phyloP scores from a whole-genome alignment of 805 yeast genomes.

The Kluyveromyces starmeri region DNA sequence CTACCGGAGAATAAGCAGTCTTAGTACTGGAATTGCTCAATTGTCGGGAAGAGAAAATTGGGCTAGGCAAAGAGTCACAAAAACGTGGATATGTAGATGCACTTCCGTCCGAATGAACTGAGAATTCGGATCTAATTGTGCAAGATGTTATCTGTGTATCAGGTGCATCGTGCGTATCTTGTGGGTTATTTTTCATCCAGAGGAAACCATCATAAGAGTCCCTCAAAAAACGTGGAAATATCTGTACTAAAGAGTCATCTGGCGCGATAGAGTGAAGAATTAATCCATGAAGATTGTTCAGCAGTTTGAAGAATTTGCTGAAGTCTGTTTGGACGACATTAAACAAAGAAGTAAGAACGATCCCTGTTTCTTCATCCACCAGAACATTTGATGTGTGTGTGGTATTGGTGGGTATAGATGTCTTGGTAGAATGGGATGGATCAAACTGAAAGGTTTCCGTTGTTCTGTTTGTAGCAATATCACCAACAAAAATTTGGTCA shows the following conservation, averaged over 20 bases:
- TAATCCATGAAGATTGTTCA: constrained; percentile 23
- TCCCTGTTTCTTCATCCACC: constrained; percentile 8
- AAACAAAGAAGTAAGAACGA: constrained; percentile 10
- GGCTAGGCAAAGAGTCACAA: not conserved
- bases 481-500: not conserved
- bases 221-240: constrained; percentile 59
- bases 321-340: constrained; percentile 21
- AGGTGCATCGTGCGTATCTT: not conserved
- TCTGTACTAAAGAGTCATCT: constrained; percentile 43
- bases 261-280: constrained; percentile 17
- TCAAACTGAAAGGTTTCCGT: constrained; percentile 1
- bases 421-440: constrained; percentile 4
- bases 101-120: not conserved
- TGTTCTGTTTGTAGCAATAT: not conserved
- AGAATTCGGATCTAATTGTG: not conserved
- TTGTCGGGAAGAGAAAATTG: constrained; percentile 1
- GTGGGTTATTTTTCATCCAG: constrained; percentile 32
- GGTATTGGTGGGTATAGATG: constrained; percentile 4
- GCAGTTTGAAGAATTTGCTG: constrained; percentile 23
- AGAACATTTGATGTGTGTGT: constrained; percentile 2
- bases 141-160: not conserved
- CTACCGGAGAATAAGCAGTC: not conserved
- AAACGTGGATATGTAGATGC: not conserved
- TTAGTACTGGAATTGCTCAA: constrained; percentile 1
- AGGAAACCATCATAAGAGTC: constrained; percentile 71